Percentiles rank a stretch among this genome's conserved stretches.
Conservation (phyloP, 2,329 filamentous ascomycete species). For the Cladosporium austrohemisphaericum region DNA sequence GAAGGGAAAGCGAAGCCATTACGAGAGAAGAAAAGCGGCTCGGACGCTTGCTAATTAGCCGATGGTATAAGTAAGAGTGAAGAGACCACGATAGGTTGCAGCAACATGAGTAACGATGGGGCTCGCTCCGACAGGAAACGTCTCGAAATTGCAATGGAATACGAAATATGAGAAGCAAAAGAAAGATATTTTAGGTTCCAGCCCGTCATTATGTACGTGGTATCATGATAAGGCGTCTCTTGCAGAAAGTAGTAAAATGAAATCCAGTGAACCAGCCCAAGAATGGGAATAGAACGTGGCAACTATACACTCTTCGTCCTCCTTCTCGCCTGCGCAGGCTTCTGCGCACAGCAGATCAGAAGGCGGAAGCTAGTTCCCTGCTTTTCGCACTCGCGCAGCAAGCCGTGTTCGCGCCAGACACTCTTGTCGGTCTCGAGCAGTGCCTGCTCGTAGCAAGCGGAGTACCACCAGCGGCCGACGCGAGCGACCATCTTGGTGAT, state of each 20-base stretch:
- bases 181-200: neutral
- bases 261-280: neutral
- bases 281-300: neutral
- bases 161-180: neutral
- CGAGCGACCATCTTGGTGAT: constrained; percentile 90
- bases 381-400: constrained; percentile 81
- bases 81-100: too few relatives aligned
- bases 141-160: too few relatives aligned
- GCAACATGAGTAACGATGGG: too few relatives aligned
- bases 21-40: too few relatives aligned
- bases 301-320: constrained; percentile 48
- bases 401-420: constrained; percentile 73
- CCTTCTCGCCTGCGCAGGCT: constrained; percentile 54
- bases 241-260: neutral
- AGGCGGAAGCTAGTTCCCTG: constrained; percentile 84
- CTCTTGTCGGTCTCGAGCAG: constrained; percentile 50
- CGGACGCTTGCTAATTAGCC: too few relatives aligned
- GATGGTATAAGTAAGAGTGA: too few relatives aligned
- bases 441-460: constrained; percentile 75
- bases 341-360: constrained; percentile 85
- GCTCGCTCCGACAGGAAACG: too few relatives aligned
- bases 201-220: constrained; percentile 5
- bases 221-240: neutral
- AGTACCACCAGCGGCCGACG: constrained; percentile 96
- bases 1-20: too few relatives aligned